Evolutionary conservation across 1,139 yeast species (phyloP).

Genomic region (Geotrichum reessii): DNA sequence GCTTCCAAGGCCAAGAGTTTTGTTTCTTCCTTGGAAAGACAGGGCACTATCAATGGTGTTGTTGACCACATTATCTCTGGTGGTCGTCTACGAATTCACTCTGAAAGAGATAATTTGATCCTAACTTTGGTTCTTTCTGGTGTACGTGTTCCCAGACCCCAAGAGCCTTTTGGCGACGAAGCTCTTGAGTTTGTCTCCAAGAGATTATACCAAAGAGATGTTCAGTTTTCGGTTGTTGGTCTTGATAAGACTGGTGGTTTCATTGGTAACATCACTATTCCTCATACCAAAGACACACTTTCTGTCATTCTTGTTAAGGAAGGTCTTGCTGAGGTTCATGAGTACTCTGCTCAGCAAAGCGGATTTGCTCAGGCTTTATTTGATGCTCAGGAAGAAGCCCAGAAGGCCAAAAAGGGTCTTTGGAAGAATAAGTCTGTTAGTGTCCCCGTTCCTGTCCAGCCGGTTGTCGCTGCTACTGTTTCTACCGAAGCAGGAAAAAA

Average conservation of each 20-base stretch:
- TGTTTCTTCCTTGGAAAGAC: constrained; percentile 62
- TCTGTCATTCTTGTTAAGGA: constrained; percentile 56
- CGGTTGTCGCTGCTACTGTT: constrained; percentile 18
- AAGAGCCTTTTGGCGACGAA: constrained; percentile 45
- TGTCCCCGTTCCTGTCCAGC: constrained; percentile 31
- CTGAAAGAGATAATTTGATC: constrained; percentile 68
- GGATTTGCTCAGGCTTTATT: constrained; percentile 49
- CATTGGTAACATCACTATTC: constrained; percentile 61
- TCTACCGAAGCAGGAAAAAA: constrained; percentile 21
- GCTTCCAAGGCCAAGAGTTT: constrained; percentile 68
- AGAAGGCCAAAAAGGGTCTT: constrained; percentile 50
- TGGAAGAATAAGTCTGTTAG: constrained; percentile 48
- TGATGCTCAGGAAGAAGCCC: constrained; percentile 62
- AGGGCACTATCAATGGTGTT: constrained; percentile 57
- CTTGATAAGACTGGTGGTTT: constrained; percentile 78
- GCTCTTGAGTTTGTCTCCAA: constrained; percentile 54
- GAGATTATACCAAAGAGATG: constrained; percentile 64
- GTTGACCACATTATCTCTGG: constrained; percentile 69
- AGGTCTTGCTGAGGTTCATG: constrained; percentile 65
- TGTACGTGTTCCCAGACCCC: constrained; percentile 44
- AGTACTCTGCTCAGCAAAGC: constrained; percentile 55
- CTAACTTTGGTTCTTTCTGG: constrained; percentile 75
- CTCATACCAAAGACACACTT: constrained; percentile 49
- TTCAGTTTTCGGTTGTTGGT: constrained; percentile 61
- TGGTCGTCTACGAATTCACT: constrained; percentile 58